Conservation (phyloP, 176 grass and related monocot genomes). For the Otatea glauca region DNA sequence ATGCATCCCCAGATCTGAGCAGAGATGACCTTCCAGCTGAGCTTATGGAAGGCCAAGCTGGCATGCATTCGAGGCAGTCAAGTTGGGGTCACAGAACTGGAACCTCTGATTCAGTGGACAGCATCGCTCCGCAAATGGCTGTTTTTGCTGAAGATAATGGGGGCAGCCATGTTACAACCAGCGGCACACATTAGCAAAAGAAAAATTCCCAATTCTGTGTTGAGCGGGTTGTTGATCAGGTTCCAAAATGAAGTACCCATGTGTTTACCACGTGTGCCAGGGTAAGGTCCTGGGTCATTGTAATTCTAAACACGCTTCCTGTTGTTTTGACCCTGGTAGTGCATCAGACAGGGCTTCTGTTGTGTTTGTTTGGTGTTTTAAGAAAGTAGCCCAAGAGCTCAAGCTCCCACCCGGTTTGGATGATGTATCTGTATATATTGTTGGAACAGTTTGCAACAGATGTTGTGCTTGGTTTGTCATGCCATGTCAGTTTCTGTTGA, state of each 20-base stretch:
- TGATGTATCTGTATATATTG: constrained; percentile 49
- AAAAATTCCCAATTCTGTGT: neutral
- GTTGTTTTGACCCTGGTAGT: constrained; percentile 18
- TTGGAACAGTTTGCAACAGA: constrained; percentile 11
- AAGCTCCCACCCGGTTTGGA: constrained; percentile 18
- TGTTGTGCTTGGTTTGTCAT: constrained; percentile 30
- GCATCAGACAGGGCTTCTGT: constrained; percentile 23
- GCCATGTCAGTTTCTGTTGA: neutral
- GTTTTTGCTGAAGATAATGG: constrained; percentile 7
- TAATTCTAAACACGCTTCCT: constrained; percentile 38
- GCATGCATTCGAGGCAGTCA: constrained; percentile 54
- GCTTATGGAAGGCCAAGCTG: constrained; percentile 39
- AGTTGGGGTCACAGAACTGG: constrained; percentile 54
- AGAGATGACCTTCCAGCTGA: constrained; percentile 57
- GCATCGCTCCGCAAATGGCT: neutral
- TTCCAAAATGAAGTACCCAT: constrained; percentile 14
- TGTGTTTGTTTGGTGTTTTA: constrained; percentile 39
- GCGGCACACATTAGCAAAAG: constrained; percentile 4
- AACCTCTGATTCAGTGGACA: constrained; percentile 27
- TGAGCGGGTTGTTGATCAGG: neutral
- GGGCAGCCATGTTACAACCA: neutral
- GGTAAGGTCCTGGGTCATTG: constrained; percentile 44
- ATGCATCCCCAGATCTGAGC: constrained; percentile 67
- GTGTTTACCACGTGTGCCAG: constrained; percentile 33
- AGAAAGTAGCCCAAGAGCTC: constrained; percentile 36